A percentile compares a stretch with the other conserved stretches of the same genome.
phyloP scores from a whole-genome alignment of 2,329 filamentous ascomycete genomes.

The Kalmusia sp. region DNA sequence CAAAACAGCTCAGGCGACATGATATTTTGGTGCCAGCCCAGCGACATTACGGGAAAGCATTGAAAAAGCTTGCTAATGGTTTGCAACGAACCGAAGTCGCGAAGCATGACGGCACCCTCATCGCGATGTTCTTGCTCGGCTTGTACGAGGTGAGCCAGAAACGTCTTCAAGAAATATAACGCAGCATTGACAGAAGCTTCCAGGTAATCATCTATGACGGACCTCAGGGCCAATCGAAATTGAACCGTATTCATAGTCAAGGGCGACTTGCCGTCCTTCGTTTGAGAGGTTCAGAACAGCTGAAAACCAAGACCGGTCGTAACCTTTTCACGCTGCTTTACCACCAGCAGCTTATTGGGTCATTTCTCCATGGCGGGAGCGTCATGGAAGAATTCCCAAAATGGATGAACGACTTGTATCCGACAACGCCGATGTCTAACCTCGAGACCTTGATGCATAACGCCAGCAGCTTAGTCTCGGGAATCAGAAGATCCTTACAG shows the following conservation, averaged over 20 bases:
- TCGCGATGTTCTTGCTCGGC: neutral
- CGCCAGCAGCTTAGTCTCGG: neutral
- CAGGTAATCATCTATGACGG: neutral
- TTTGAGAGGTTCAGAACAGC: neutral
- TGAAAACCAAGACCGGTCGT: neutral
- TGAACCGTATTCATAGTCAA: slow-evolving; percentile 1
- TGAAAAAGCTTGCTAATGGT: neutral
- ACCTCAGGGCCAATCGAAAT: neutral
- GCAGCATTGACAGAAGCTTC: neutral
- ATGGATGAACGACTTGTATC: neutral
- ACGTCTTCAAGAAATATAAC: neutral
- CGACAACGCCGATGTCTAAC: neutral
- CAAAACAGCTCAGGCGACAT: neutral
- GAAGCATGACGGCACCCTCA: neutral
- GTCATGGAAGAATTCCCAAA: neutral
- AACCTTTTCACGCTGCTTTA: slow-evolving; percentile 7
- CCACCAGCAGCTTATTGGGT: slow-evolving; percentile 6
- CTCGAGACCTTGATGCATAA: neutral
- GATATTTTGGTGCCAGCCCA: neutral
- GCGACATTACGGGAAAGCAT: neutral
- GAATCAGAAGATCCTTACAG: neutral
- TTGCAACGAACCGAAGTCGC: neutral
- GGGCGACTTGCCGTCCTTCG: neutral
- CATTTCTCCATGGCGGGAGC: neutral
- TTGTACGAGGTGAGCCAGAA: slow-evolving; percentile 3